Evolutionary conservation across 2,329 filamentous ascomycete genomes (phyloP).

Genomic region (Diaporthe citri): DNA sequence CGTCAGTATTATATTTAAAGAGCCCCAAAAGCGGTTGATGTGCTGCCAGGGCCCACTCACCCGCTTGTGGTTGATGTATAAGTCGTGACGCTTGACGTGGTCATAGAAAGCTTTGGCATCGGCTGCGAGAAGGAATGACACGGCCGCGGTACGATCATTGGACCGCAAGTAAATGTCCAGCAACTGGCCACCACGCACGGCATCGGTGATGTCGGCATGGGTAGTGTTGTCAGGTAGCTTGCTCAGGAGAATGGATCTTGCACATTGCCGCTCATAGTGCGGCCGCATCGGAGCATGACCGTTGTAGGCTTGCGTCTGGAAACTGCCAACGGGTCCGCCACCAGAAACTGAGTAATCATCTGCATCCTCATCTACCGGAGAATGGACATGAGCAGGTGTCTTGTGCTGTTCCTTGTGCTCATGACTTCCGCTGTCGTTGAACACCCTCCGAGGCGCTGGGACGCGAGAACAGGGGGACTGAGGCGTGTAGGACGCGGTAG

Average conservation of each 20-base stretch:
- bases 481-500: neutral
- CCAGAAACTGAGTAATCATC: slow-evolving; percentile 18
- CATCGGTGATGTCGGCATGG: slow-evolving; percentile 73
- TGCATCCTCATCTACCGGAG: slow-evolving; percentile 38
- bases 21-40: slow-evolving; percentile 3
- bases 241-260: slow-evolving; percentile 71
- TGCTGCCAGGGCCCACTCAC: slow-evolving; percentile 58
- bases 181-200: slow-evolving; percentile 77
- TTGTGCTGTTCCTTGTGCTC: slow-evolving; percentile 33
- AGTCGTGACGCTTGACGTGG: slow-evolving; percentile 72
- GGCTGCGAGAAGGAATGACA: slow-evolving; percentile 77
- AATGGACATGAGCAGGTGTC: slow-evolving; percentile 31
- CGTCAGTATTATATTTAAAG: neutral
- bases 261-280: slow-evolving; percentile 54
- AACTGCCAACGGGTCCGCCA: slow-evolving; percentile 37
- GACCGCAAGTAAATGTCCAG: slow-evolving; percentile 75
- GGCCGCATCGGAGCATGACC: slow-evolving; percentile 38
- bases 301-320: slow-evolving; percentile 37
- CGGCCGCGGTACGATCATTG: slow-evolving; percentile 69
- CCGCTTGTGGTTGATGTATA: slow-evolving; percentile 77
- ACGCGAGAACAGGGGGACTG: neutral
- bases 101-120: slow-evolving; percentile 75
- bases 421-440: neutral
- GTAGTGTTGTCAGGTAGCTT: slow-evolving; percentile 73
- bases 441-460: neutral